Evolutionary conservation across 345 rosid genomes (phyloP).

Genomic region (Firmiana major): DNA sequence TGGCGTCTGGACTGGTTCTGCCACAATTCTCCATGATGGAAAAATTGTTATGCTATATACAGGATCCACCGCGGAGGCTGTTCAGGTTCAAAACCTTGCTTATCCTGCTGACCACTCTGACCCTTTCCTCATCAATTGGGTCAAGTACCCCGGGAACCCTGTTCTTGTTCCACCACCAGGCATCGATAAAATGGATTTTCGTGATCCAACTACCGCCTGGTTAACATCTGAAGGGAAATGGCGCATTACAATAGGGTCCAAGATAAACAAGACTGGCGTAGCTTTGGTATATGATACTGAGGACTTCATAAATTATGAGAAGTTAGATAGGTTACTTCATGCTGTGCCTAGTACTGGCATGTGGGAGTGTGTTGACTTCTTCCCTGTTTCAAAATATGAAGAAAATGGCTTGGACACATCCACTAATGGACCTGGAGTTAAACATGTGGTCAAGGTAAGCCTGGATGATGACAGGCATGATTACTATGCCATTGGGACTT

Average conservation of each 20-base stretch:
- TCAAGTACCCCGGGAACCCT: slow-evolving; percentile 68
- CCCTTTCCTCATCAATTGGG: slow-evolving; percentile 71
- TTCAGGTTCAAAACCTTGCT: slow-evolving; percentile 92
- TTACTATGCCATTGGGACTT: slow-evolving; percentile 62
- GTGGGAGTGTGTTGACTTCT: slow-evolving; percentile 90
- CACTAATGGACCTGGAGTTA: slow-evolving; percentile 40
- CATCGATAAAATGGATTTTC: slow-evolving; percentile 59
- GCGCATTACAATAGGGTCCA: slow-evolving; percentile 75
- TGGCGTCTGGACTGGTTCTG: slow-evolving; percentile 94
- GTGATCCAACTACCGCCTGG: slow-evolving; percentile 99
- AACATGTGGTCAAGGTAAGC: slow-evolving; percentile 61
- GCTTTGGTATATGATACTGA: slow-evolving; percentile 72
- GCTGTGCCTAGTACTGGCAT: slow-evolving; percentile 74
- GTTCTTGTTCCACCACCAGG: slow-evolving; percentile 75
- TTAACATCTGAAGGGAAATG: slow-evolving; percentile 70
- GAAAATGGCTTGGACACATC: slow-evolving; percentile 55
- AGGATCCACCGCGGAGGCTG: slow-evolving; percentile 67
- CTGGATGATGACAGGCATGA: slow-evolving; percentile 61
- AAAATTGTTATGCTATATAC: slow-evolving; percentile 77
- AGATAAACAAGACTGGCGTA: slow-evolving; percentile 60
- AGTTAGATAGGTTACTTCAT: slow-evolving; percentile 38
- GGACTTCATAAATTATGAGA: slow-evolving; percentile 54
- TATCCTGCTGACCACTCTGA: slow-evolving; percentile 70
- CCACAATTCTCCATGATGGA: slow-evolving; percentile 79
- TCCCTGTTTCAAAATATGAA: slow-evolving; percentile 36